phyloP scores from a whole-genome alignment of 2,329 filamentous ascomycete species.

The Paecilomyces formosus region DNA sequence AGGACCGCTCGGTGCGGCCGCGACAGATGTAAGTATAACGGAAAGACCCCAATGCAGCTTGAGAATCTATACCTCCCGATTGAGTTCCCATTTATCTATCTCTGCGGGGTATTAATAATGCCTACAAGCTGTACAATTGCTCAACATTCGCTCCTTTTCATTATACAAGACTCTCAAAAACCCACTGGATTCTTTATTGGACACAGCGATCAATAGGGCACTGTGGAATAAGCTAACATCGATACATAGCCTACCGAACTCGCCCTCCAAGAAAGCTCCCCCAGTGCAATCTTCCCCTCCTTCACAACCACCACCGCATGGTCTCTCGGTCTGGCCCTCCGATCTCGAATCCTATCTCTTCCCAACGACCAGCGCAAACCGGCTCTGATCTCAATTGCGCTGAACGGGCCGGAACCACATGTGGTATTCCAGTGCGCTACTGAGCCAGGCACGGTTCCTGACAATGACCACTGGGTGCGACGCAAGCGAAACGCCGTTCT shows the following conservation, averaged over 20 bases:
- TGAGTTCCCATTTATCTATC: background rate
- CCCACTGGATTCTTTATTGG: background rate
- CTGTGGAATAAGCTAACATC: background rate
- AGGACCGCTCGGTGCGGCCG: background rate
- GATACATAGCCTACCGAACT: constrained; percentile 17
- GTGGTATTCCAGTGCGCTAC: constrained; percentile 64
- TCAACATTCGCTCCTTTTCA: too few species aligned
- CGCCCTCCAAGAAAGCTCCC: constrained; percentile 21
- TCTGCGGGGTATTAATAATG: too few species aligned
- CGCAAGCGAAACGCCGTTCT: constrained; percentile 67
- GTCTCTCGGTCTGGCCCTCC: constrained; percentile 30
- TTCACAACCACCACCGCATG: constrained; percentile 35
- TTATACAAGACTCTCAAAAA: too few species aligned
- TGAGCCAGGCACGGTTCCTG: constrained; percentile 59
- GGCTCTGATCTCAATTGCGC: constrained; percentile 33
- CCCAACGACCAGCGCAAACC: constrained; percentile 25
- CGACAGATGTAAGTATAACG: background rate
- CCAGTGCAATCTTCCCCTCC: constrained; percentile 21
- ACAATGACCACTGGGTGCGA: constrained; percentile 64
- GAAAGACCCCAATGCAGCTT: background rate
- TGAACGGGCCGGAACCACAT: constrained; percentile 36
- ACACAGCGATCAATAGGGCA: background rate
- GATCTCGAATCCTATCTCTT: constrained; percentile 28
- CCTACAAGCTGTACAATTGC: too few species aligned
- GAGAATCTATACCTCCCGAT: background rate